A percentile compares a stretch with the other conserved stretches of the same genome.
phyloP scores from a whole-genome alignment of 2,329 filamentous ascomycete species.

The Juglanconis oblonga region DNA sequence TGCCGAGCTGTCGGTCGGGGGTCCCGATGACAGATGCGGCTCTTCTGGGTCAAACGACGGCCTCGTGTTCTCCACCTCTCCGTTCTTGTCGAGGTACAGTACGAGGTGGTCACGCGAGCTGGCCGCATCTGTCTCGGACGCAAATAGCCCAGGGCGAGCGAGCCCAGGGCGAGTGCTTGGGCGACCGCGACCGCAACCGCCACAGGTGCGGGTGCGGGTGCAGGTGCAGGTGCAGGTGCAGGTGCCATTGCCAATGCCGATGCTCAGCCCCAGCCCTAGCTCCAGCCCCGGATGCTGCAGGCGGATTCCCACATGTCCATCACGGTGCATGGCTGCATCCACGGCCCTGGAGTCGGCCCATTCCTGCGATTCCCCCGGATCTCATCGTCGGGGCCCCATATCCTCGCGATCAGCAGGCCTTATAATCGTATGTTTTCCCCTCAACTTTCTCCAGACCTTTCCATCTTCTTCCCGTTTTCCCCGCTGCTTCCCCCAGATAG shows the following conservation, averaged over 20 bases:
- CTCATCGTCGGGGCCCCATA: slow-evolving; percentile 8
- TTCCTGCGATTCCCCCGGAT: slow-evolving; percentile 10
- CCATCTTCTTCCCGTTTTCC: slow-evolving; percentile 4
- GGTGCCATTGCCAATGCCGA: too few relatives aligned
- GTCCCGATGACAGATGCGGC: background rate
- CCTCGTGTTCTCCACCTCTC: background rate
- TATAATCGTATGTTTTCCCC: slow-evolving; percentile 20
- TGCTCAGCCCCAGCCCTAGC: too few relatives aligned
- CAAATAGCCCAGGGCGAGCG: background rate
- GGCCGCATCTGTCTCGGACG: background rate
- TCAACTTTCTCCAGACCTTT: slow-evolving; percentile 7
- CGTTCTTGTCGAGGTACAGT: background rate
- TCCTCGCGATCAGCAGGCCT: slow-evolving; percentile 15
- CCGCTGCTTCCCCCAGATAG: slow-evolving; percentile 13
- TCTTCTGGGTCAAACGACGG: background rate
- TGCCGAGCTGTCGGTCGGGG: slow-evolving; percentile 5
- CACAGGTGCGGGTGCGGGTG: background rate
- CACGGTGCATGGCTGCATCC: background rate
- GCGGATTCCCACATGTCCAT: slow-evolving; percentile 9
- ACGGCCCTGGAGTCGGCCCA: slow-evolving; percentile 2
- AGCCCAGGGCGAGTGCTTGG: background rate
- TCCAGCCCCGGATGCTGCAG: slow-evolving; percentile 2
- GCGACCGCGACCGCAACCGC: background rate
- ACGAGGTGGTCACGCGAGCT: background rate
- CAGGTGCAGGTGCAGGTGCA: background rate